phyloP scores from a whole-genome alignment of 352 stramenopile genomes.

The Plasmopara viticola region DNA sequence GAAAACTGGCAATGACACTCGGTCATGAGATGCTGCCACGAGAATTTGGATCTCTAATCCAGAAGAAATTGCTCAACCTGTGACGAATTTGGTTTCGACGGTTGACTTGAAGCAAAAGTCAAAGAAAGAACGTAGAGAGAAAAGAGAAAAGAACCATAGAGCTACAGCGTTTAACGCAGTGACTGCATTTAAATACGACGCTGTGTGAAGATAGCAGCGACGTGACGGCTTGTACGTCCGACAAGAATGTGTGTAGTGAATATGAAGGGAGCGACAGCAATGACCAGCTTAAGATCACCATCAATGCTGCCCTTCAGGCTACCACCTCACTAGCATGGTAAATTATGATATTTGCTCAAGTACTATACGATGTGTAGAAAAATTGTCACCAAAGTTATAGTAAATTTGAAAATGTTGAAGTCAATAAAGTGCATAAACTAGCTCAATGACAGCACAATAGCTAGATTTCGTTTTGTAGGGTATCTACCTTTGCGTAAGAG shows the following conservation, averaged over 20 bases:
- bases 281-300: slow-evolving; percentile 42
- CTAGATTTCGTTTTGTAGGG: too few relatives aligned
- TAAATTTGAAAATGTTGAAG: too few relatives aligned
- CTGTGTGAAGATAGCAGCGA: slow-evolving; percentile 25
- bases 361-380: not conserved
- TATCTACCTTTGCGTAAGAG: too few relatives aligned
- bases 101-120: slow-evolving; percentile 41
- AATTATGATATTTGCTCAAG: slow-evolving; percentile 5
- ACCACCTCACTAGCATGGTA: slow-evolving; percentile 20
- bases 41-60: slow-evolving; percentile 95
- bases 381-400: not conserved
- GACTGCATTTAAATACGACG: slow-evolving; percentile 1
- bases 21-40: slow-evolving; percentile 85
- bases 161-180: slow-evolving; percentile 9
- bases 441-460: too few relatives aligned
- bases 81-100: slow-evolving; percentile 86
- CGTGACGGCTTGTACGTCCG: slow-evolving; percentile 11
- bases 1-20: slow-evolving; percentile 90
- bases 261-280: slow-evolving; percentile 22
- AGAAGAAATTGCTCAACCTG: slow-evolving; percentile 92
- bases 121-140: slow-evolving; percentile 26
- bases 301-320: slow-evolving; percentile 60
- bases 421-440: too few relatives aligned
- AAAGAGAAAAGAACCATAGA: slow-evolving; percentile 22
- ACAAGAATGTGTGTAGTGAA: slow-evolving; percentile 20